Conservation (phyloP, 2,329 filamentous ascomycete genomes). For the Phyllosticta citribraziliensis region DNA sequence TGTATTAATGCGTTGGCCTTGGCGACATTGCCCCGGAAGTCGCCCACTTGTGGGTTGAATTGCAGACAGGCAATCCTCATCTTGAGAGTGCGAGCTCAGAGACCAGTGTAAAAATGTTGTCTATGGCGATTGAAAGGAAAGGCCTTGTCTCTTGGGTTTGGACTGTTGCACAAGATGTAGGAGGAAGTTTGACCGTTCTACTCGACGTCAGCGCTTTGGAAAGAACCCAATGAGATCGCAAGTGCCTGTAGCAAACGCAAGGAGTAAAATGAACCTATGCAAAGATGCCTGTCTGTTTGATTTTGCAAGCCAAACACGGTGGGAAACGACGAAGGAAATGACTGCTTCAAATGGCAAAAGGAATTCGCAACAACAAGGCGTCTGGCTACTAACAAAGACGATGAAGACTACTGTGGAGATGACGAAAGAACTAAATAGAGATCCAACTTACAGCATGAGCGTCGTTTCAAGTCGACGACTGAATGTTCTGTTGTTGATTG, state of each 20-base stretch:
- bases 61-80: constrained; percentile 64
- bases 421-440: background rate
- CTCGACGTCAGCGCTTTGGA: too few relatives aligned
- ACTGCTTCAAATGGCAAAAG: background rate
- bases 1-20: constrained; percentile 56
- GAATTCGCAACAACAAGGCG: background rate
- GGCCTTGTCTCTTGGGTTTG: background rate
- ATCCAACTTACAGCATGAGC: background rate
- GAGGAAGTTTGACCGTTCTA: background rate
- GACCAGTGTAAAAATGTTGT: background rate
- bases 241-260: too few relatives aligned
- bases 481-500: constrained; percentile 9
- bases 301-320: too few relatives aligned
- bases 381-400: background rate
- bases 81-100: constrained; percentile 12
- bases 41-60: constrained; percentile 61
- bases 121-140: background rate
- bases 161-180: background rate
- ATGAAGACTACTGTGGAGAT: background rate
- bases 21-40: constrained; percentile 60
- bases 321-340: too few relatives aligned
- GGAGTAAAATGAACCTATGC: too few relatives aligned
- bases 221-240: too few relatives aligned
- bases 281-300: too few relatives aligned
- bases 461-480: background rate